phyloP scores from a whole-genome alignment of 1,284 basidiomycete genomes.

The Apiotrichum montevideense region DNA sequence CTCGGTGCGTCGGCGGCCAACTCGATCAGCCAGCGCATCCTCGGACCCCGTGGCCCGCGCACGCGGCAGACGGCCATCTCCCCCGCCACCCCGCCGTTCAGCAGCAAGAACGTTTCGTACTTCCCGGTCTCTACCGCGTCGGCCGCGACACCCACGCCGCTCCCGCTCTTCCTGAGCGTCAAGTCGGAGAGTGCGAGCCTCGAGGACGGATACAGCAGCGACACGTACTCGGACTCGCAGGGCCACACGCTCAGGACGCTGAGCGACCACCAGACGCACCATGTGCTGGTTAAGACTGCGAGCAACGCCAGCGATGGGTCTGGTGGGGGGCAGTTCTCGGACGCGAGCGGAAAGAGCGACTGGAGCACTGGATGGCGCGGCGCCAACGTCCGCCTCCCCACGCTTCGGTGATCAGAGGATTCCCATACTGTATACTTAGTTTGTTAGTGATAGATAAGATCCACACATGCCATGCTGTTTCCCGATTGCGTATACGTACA shows the following conservation, averaged over 20 bases:
- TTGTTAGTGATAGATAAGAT: too few species aligned
- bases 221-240: constrained; percentile 1
- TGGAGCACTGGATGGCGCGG: background rate
- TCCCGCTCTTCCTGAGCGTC: background rate
- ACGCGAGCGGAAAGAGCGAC: background rate
- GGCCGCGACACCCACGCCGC: background rate
- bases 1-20: constrained; percentile 27
- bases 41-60: background rate
- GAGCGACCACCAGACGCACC: background rate
- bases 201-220: background rate
- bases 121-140: background rate
- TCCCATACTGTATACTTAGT: background rate
- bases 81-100: background rate
- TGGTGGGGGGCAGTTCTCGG: background rate
- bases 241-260: background rate
- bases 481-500: too few species aligned
- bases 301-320: background rate
- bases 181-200: constrained; percentile 1
- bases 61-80: background rate
- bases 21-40: constrained; percentile 6
- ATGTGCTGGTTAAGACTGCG: background rate
- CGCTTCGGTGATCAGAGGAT: background rate
- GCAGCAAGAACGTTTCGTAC: background rate
- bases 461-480: background rate
- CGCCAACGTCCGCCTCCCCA: background rate